phyloP scores from a whole-genome alignment of 192 early-diverging fungal species.

The Gorgonomyces haynaldii region DNA sequence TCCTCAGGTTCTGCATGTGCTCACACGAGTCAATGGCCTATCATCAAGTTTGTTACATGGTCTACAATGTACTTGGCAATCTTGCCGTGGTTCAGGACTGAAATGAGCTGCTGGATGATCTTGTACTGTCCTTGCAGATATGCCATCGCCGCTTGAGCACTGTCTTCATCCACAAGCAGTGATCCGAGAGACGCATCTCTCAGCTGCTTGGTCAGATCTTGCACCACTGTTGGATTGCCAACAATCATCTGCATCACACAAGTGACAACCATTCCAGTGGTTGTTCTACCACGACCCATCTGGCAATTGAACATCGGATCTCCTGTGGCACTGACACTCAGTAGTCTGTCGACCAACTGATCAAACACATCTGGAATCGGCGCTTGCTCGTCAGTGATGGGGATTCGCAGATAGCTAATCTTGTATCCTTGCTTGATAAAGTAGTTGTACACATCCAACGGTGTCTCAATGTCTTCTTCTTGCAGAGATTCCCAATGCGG shows the following conservation, averaged over 20 bases:
- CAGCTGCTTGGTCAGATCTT: neutral
- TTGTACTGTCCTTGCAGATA: slow-evolving; percentile 45
- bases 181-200: slow-evolving; percentile 2
- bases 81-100: slow-evolving; percentile 49
- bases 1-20: slow-evolving; percentile 55
- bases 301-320: slow-evolving; percentile 58
- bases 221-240: slow-evolving; percentile 17
- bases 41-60: no score
- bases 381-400: slow-evolving; percentile 56
- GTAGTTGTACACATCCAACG: slow-evolving; percentile 41
- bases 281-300: slow-evolving; percentile 60
- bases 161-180: neutral
- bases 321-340: slow-evolving; percentile 2
- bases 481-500: slow-evolving; percentile 47
- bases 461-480: slow-evolving; percentile 41
- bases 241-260: slow-evolving; percentile 46
- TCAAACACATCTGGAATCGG: slow-evolving; percentile 61
- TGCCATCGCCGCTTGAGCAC: neutral
- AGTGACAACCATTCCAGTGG: slow-evolving; percentile 46
- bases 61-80: slow-evolving; percentile 47
- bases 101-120: slow-evolving; percentile 42
- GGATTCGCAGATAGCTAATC: slow-evolving; percentile 47
- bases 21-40: slow-evolving; percentile 51
- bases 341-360: slow-evolving; percentile 37
- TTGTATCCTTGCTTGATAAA: slow-evolving; percentile 40